Base-by-base conservation (phyloP, 129 eudicot species). In the Calendula officinalis region DNA sequence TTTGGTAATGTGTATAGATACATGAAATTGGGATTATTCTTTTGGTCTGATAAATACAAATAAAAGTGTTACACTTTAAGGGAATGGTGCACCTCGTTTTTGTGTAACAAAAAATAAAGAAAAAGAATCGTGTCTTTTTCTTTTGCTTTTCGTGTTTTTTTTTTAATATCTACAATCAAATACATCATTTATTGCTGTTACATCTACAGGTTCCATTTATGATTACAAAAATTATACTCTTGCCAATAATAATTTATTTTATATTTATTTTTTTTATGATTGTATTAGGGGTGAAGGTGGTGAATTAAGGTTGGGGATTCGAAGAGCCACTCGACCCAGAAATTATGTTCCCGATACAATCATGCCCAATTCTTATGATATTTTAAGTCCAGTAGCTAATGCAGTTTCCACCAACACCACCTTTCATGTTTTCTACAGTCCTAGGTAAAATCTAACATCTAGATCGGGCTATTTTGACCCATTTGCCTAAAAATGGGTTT, bases 311-410 rank as follows among this genome's bases (percentile, higher is more conserved):
- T 68, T 91, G 60, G 98, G 98, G 35, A 82, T 84, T 17, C 84
- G 96, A 78, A 80, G 98, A 84, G 96, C 96, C 75, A 77, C 87
- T 43, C 84, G 90, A 64, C 94, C 94, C 36, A 82, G 92, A 87
- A 84, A 74, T 52, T 83, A 75, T 39, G 82, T 91, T 53, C 94
- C 96, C 6, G 87, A 87, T 16, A 77, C 85, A 33, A 61, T 79
- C 54, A 74, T 72, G 10, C 80, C 82, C 60, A 83, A 74, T 72
- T 90, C 81, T 51, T 73, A 60, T 32, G 76, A 74, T 54, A 68
- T 89, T 75, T 88, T 89, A 67, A 69, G 86, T 41, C 72, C 71
- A 3, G 95, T 81, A 4, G 90, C 90, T 39, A 73, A 78, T 73
- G 94, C 97, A 16, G 47, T 89, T 40, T 82, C 90, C 46, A 62